A percentile compares a stretch with the other conserved stretches of the same genome.
These are phyloP conservation scores for Boechera stricta DNA, from an alignment of 345 rosid genomes.

Conservation along the genomic window DNA sequence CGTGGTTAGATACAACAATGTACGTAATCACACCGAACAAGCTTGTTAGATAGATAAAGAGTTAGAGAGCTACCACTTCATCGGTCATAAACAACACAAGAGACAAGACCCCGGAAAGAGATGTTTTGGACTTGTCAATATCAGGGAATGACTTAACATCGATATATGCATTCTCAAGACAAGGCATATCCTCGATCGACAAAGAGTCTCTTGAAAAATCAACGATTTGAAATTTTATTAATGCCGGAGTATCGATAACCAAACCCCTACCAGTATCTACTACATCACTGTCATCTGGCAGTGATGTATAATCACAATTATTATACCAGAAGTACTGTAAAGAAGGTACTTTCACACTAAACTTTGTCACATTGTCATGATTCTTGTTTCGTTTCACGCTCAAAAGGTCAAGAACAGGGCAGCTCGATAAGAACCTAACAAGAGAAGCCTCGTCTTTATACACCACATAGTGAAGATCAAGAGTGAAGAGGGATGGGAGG, in stretches of 20 bases:
- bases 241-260: constrained; percentile 17
- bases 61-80: too few relatives aligned
- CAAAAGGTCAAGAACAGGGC: constrained; percentile 6
- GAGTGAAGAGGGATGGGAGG: background rate
- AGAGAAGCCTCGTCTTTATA: constrained; percentile 37
- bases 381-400: background rate
- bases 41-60: too few relatives aligned
- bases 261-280: constrained; percentile 10
- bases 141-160: background rate
- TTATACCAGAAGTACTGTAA: background rate
- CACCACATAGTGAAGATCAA: background rate
- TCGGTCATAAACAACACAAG: too few relatives aligned
- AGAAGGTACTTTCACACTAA: constrained; percentile 27
- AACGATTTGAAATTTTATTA: background rate
- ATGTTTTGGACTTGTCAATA: background rate
- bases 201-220: constrained; percentile 18
- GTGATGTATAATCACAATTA: background rate
- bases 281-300: background rate
- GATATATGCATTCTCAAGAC: background rate
- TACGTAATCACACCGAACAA: too few relatives aligned
- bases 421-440: constrained; percentile 3
- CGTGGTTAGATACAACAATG: too few relatives aligned
- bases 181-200: constrained; percentile 1
- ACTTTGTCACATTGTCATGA: constrained; percentile 26
- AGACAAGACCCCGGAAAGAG: background rate